Base-by-base conservation (phyloP, 2,329 filamentous ascomycete species). In the Microdochium trichocladiopsis region DNA sequence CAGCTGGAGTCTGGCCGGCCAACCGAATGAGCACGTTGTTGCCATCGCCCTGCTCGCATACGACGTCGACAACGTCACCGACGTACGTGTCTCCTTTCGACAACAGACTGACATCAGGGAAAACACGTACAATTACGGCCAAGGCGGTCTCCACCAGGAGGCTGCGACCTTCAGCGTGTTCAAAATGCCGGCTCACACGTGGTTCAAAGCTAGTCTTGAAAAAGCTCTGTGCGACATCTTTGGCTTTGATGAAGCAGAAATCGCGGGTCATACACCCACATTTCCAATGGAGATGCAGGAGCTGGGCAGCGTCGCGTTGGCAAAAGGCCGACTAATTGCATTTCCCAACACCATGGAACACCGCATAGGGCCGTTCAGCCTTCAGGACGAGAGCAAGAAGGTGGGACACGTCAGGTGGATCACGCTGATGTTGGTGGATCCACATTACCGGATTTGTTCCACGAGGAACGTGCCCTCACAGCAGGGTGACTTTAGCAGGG, bases 11-110 rank as follows among this genome's bases (percentile, higher is more conserved):
- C 12, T 56, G 22, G 52, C 51, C 14, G 52, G 52, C 11, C 36
- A 28, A 11, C 49, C 51, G 25, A 62, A 62, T 43, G 60, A 60
- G 11, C 63, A 59, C 33, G 57, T 65, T 9, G 62, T 60, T 28
- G 60, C 61, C n/a, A 63, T 61, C 2, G 60, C 62, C 25, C 52
- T 65, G 11, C 63, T 63, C 52, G 57, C 60, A 25, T 65, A 59
- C 33, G 63, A 65, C 47, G 60, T 63, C 10, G 61, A 62, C 12
- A 65, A 63, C 48, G 59, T 64, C 10, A 65, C 64, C 31, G 50
- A 56, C 16, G 23, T 50, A 1, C 37, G 47, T 10, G 36, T 56
- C 11, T 48, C 33, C 4, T 56, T 56, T 41, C 45, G 43, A 16
- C 31, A 43, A 10, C n/a, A 33, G 41, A 48, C 52, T 9, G n/a